Base-by-base conservation (phyloP, 2,329 filamentous ascomycete species). In the Xylariaceae sp. region DNA sequence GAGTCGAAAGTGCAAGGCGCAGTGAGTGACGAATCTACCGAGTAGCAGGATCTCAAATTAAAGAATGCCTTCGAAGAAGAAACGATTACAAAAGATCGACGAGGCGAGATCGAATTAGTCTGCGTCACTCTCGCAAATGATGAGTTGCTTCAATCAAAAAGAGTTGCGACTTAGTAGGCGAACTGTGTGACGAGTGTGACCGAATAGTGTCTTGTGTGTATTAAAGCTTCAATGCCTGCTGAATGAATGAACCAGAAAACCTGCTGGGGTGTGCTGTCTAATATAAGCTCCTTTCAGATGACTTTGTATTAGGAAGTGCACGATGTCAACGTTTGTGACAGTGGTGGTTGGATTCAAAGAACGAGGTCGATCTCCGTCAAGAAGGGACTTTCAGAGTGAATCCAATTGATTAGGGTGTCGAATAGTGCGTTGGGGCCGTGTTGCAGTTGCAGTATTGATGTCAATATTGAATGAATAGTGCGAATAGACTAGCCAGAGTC, bases 401-500 rank as follows among this genome's bases (percentile, higher is more conserved):
- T 64, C 61, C 52, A 53, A 56, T 55, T 50, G 53, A 51, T 62
- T 66, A 64, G 62, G 60, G 56, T 60, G 57, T 42, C 51, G 55
- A 59, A 60, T 63, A 62, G 58, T 58, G 39, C n/a, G 47, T 3
- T 54, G 48, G 52, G 58, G 50, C 48, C 39, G 41, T 47, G 56
- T 53, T 48, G 55, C 41, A 54, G 56, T 56, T 48, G 55, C 41
- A 54, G 56, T 56, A 57, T 58, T 51, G 59, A 45, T 14, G 45
- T 43, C 19, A 58, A 53, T 59, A 57, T 59, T 55, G 55, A 57
- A 58, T 47, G 49, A 55, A 54, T 28, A 28, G 22, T 28, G 22
- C 22, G 22, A 54, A 56, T 58, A 66, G 61, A 65, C 62, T 66
- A 59, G 60, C 62, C 63, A 51, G 63, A 65, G 62, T 61, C 63